Conservation (phyloP, 2,329 filamentous ascomycete genomes). For the Fusarium pininemorale region DNA sequence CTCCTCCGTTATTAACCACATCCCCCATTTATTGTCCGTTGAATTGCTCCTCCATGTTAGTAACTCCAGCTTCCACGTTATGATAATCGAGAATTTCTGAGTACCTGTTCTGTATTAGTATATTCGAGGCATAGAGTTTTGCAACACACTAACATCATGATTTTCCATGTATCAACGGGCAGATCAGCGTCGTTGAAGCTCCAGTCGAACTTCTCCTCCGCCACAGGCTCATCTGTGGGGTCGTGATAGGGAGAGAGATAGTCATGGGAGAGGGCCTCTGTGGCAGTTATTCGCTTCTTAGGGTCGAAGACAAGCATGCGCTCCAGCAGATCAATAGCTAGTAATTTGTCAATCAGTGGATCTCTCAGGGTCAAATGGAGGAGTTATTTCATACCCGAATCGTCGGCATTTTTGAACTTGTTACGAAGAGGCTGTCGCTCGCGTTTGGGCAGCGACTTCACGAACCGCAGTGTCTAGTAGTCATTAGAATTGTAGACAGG, state of each 20-base stretch:
- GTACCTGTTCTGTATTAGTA: conserved; percentile 71
- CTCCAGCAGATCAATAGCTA: conserved; percentile 93
- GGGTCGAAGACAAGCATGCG: conserved; percentile 98
- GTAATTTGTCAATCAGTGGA: background rate
- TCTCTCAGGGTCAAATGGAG: background rate
- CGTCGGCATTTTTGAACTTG: conserved; percentile 97
- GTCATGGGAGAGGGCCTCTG: conserved; percentile 86
- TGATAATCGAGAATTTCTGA: conserved; percentile 99
- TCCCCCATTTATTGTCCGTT: conserved; percentile 47
- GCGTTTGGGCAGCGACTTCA: conserved; percentile 95
- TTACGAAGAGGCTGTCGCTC: conserved; percentile 85
- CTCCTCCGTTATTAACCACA: conserved; percentile 46
- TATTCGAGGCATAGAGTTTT: background rate
- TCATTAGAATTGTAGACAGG: conserved; percentile 27
- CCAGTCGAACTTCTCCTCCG: conserved; percentile 99
- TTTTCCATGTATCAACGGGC: conserved; percentile 99
- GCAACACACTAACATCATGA: conserved; percentile 85
- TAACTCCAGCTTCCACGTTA: conserved; percentile 75
- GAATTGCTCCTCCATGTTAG: conserved; percentile 52
- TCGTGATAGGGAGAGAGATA: conserved; percentile 98
- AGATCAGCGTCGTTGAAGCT: conserved; percentile 98
- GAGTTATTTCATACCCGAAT: conserved; percentile 68
- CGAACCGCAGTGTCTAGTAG: conserved; percentile 86
- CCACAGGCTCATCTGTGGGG: conserved; percentile 92
- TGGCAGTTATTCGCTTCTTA: conserved; percentile 91